Evolutionary conservation across 2,329 filamentous ascomycete species (phyloP), one percentile per base, ranked within the genome.

Genomic region (Ophiostoma pallidulum): DNA sequence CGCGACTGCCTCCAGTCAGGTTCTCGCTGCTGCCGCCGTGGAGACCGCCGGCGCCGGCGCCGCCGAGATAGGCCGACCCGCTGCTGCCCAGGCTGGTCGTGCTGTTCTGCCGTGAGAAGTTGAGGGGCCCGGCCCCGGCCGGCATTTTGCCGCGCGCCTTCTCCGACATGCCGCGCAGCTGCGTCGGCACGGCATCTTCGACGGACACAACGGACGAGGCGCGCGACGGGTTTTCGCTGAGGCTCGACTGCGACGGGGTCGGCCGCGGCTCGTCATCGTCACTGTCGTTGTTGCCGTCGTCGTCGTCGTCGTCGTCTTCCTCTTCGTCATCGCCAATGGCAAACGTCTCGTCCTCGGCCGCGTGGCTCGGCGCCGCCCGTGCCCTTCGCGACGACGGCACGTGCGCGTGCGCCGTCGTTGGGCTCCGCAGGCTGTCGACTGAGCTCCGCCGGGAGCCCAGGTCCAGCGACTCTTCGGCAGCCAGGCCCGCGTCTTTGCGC

Each of bases 81-180:
- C 80, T 80, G 49, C 73, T 80, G 49, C 73, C 78, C 31, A 96
- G 72, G 58, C 88, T 95, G 1, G 86, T 86, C 24, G 82, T 86
- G 63, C 89, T 94, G 60, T 92, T 95, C 60, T 95, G 89, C 16
- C 91, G 75, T 1, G 90, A 95, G 62, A 96, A 95, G 2, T 78
- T 78, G n/a, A 78, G 37, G 12, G 48, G 39, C 10, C 41, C 76
- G 42, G 83, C 74, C 1, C 86, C 85, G 12, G 86, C 88, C 24
- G 91, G 92, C 80, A 94, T 88, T 65, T 98, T 98, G 8, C 92
- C 92, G 42, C 92, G 75, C 14, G 92, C 92, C 64, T 97, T 98
- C 65, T 97, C 92, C 18, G 91, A 96, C 86, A 97, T 95, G 47
- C 89, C 89, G 49, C 87, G 78, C 26, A 94, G 64, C 61, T 96